Evolutionary conservation across 306 rosid genomes (phyloP).

Genomic region (Vigna radiata): DNA sequence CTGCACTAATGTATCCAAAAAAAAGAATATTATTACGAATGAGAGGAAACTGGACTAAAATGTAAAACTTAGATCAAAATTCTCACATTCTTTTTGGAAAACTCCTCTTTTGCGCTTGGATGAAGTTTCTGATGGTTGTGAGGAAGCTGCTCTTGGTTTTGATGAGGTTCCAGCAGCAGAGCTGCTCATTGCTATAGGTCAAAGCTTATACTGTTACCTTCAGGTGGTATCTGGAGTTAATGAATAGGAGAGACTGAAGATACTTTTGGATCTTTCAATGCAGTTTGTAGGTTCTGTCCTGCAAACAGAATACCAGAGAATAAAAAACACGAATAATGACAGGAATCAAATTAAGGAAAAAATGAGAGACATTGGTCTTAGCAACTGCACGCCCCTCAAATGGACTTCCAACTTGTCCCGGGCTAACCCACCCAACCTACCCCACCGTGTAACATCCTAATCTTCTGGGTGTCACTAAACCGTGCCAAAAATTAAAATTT

Average conservation of each 20-base stretch:
- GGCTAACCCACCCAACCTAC: background rate
- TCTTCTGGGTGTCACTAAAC: too few species aligned
- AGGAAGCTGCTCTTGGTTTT: constrained; percentile 69
- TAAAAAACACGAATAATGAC: background rate
- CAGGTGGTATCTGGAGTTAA: background rate
- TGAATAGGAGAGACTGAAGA: background rate
- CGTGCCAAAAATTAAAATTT: too few species aligned
- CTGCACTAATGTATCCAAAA: too few species aligned
- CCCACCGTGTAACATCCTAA: background rate
- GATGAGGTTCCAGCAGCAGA: constrained; percentile 65
- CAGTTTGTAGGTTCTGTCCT: constrained; percentile 8
- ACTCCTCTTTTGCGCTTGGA: constrained; percentile 87
- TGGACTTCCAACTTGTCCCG: background rate
- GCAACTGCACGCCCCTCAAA: background rate
- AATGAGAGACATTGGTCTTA: background rate
- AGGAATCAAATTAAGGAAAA: background rate
- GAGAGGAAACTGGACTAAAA: background rate
- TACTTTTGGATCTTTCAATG: background rate
- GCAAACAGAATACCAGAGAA: constrained; percentile 23
- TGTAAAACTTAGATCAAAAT: background rate
- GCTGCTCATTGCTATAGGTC: constrained; percentile 58
- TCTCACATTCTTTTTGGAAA: constrained; percentile 82
- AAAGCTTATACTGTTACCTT: constrained; percentile 25
- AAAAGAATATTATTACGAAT: background rate
- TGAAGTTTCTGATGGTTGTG: constrained; percentile 85